These are phyloP conservation scores for Penstemon barbatus DNA, from an alignment of 257 asterid species.

Conservation along the genomic window DNA sequence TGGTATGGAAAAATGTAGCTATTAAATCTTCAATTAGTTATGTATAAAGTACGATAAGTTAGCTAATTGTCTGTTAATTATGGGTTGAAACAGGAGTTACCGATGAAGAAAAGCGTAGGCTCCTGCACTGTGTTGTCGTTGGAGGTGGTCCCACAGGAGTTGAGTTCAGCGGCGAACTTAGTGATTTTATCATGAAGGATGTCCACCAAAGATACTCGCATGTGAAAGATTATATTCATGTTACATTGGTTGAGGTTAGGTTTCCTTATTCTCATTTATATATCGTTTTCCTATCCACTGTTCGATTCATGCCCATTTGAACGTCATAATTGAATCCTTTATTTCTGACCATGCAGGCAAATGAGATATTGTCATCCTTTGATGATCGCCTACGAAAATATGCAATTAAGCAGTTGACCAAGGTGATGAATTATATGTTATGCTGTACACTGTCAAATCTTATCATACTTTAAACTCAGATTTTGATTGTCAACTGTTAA, in stretches of 20 bases:
- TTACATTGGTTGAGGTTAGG: slow-evolving; percentile 88
- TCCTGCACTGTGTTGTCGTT: slow-evolving; percentile 92
- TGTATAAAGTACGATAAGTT: neutral
- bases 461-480: neutral
- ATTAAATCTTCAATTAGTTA: slow-evolving; percentile 8
- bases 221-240: slow-evolving; percentile 86
- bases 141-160: slow-evolving; percentile 99
- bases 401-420: slow-evolving; percentile 82
- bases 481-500: neutral
- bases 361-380: slow-evolving; percentile 88
- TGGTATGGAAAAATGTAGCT: slow-evolving; percentile 43
- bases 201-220: slow-evolving; percentile 86
- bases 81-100: slow-evolving; percentile 56
- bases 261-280: slow-evolving; percentile 15
- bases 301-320: slow-evolving; percentile 9
- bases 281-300: slow-evolving; percentile 4
- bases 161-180: slow-evolving; percentile 96
- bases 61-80: slow-evolving; percentile 5
- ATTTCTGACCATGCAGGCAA: slow-evolving; percentile 65
- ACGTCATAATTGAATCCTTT: slow-evolving; percentile 1
- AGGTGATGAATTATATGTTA: slow-evolving; percentile 51
- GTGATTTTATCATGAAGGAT: slow-evolving; percentile 88
- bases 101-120: slow-evolving; percentile 86
- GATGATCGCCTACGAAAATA: slow-evolving; percentile 86
- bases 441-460: slow-evolving; percentile 15